These are phyloP conservation scores for Cladosporium halotolerans DNA, from an alignment of 2,329 filamentous ascomycete genomes.

Conservation along the genomic window DNA sequence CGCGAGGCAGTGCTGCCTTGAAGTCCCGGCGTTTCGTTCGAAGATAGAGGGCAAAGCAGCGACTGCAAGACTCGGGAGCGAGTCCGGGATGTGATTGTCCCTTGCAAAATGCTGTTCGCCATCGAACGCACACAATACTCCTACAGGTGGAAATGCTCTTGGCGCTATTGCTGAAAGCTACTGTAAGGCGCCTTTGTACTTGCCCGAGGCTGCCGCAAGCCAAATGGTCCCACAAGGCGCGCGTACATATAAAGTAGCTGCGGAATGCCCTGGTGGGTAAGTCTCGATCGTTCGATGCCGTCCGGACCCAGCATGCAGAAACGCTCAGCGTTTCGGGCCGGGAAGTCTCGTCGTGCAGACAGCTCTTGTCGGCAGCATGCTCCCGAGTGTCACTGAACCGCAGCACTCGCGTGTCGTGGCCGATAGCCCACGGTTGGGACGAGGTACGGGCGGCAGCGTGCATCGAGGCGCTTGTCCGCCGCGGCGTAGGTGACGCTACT, in stretches of 20 bases:
- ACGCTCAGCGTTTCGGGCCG: constrained; percentile 1
- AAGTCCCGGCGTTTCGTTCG: not conserved
- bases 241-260: constrained; percentile 3
- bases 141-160: not conserved
- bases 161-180: not conserved
- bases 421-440: not conserved
- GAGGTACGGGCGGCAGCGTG: constrained; percentile 1
- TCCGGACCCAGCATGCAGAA: not conserved
- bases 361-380: not conserved
- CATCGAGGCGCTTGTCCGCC: not conserved
- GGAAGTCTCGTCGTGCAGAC: not conserved
- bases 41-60: not conserved
- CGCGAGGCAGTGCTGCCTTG: constrained; percentile 3
- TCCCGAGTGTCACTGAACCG: no score
- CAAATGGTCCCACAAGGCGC: constrained; percentile 2
- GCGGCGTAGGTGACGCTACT: not conserved
- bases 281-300: constrained; percentile 8
- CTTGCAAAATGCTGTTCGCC: not conserved
- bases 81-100: not conserved
- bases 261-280: not conserved
- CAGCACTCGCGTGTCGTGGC: no score
- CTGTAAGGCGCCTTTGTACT: not conserved
- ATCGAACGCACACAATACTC: not conserved
- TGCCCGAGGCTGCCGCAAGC: not conserved
- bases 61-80: constrained; percentile 7